These are phyloP conservation scores for Fusarium neocosmosporiellum DNA, from an alignment of 2,329 filamentous ascomycete genomes.

Conservation along the genomic window DNA sequence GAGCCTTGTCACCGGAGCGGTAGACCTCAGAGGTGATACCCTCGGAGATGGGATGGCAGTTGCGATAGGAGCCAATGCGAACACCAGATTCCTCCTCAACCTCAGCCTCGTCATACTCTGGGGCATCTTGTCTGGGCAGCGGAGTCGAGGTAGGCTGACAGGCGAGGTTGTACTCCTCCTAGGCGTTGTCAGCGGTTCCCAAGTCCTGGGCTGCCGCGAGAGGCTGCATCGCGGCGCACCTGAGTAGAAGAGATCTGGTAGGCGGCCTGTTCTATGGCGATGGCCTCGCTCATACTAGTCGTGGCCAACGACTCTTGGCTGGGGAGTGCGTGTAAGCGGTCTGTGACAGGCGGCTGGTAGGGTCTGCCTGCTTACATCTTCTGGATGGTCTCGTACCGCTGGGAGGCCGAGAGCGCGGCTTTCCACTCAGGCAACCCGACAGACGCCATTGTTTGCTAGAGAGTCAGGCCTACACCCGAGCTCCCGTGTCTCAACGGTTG, in stretches of 20 bases:
- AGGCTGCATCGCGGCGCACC: conserved; percentile 56
- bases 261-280: conserved; percentile 72
- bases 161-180: conserved; percentile 70
- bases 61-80: conserved; percentile 63
- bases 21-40: conserved; percentile 90
- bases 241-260: conserved; percentile 67
- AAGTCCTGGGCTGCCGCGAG: conserved; percentile 21
- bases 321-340: conserved; percentile 1
- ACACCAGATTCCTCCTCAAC: conserved; percentile 47
- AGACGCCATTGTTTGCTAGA: conserved; percentile 22
- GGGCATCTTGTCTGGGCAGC: conserved; percentile 6
- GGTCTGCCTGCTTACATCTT: conserved; percentile 48
- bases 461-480: background rate
- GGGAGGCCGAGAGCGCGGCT: conserved; percentile 63
- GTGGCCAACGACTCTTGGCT: conserved; percentile 47
- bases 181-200: conserved; percentile 39
- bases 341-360: background rate
- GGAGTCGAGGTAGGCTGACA: conserved; percentile 46
- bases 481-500: background rate
- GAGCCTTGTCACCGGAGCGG: conserved; percentile 71
- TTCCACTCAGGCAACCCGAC: conserved; percentile 57
- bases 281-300: conserved; percentile 60
- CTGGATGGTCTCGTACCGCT: conserved; percentile 72
- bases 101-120: conserved; percentile 1
- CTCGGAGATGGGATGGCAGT: conserved; percentile 66